Evolutionary conservation across 768 basidiomycete genomes (phyloP), one percentile per base, ranked within the genome.

Genomic region (Lactifluus piperatus): DNA sequence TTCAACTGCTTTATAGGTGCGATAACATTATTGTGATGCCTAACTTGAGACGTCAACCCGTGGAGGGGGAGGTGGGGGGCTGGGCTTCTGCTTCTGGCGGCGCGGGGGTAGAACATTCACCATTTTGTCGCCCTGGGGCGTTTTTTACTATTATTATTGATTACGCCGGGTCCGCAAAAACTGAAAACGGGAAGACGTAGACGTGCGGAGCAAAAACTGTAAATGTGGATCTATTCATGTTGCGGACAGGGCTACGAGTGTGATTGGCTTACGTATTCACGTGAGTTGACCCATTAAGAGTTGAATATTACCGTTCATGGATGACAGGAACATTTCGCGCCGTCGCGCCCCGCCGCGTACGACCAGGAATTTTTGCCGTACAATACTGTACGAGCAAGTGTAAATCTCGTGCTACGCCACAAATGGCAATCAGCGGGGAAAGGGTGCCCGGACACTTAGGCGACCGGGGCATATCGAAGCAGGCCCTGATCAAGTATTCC

Each of bases 351-450:
- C 62, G 62, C 36, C 53, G 27, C 36, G 18, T 20, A 32, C n/a
- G 9, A 27, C 18, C 11, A 34, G 41, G 46, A 27, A 7, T 29
- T 29, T n/a, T 48, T 37, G 51, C 45, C n/a, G n/a, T n/a, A n/a
- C n/a, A n/a, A n/a, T n/a, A n/a, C n/a, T 52, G 51, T 44, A 43
- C 51, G 18, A 10, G 32, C 29, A 51, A 30, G 54, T 41, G 60
- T 56, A 61, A 60, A 60, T 60, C 59, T 51, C 59, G 59, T 56
- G 59, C 59, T 60, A 56, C 59, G 48, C 59, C 59, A 60, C 49
- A 32, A 60, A 56, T 24, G 59, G 59, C 26, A 60, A 56, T 27
- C 48, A 37, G 58, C 58, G 58, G 58, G 18, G 53, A 49, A 27
- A 60, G 58, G 37, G 58, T 29, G 58, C 41, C 32, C 48, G 48